Evolutionary conservation across 2,329 filamentous ascomycete species (phyloP), one percentile per base, ranked within the genome.

Genomic region (Colletotrichum agaves): DNA sequence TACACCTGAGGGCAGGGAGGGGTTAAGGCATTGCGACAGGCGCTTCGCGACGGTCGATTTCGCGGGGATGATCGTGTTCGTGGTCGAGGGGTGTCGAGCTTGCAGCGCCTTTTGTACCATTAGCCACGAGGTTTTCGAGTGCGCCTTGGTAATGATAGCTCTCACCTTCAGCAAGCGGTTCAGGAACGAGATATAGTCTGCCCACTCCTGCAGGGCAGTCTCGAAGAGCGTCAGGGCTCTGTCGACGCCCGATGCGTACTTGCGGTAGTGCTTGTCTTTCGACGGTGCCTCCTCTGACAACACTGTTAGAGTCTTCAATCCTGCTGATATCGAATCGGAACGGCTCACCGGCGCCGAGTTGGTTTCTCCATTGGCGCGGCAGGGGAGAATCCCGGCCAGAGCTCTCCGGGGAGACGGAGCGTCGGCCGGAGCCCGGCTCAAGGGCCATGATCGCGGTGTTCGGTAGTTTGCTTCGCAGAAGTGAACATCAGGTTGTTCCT

Each of bases 171-270:
- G 84, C 55, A 99, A 85, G 70, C 93, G 90, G 76, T 93, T 97
- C 63, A 99, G 83, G 78, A 98, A 99, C 17, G 95, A 97, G 75
- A 99, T 99, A 77, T 99, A 99, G 81, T 99, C 96, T 55, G 97
- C 96, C 96, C 96, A 99, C 88, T 99, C 96, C 80, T 98, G 94
- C 73, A 98, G 85, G 33, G 93, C 90, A 15, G 93, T 94, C 77
- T 99, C 96, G 82, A 98, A 99, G 37, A 97, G 85, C 50, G 92
- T 88, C 70, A 99, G 86, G 37, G 94, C 92, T 78, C 94, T 89
- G 75, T 98, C 95, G 72, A 99, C 90, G 66, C 90, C 92, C 55
- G 91, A 88, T 49, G 94, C 93, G 88, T 98, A 99, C 78, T 94
- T 92, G 72, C 94, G 93, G 77, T 93, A 95, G 60, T 85, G 79